Evolutionary conservation across 208 protist genomes (phyloP).

Genomic region (Acanthamoeba royreba): DNA sequence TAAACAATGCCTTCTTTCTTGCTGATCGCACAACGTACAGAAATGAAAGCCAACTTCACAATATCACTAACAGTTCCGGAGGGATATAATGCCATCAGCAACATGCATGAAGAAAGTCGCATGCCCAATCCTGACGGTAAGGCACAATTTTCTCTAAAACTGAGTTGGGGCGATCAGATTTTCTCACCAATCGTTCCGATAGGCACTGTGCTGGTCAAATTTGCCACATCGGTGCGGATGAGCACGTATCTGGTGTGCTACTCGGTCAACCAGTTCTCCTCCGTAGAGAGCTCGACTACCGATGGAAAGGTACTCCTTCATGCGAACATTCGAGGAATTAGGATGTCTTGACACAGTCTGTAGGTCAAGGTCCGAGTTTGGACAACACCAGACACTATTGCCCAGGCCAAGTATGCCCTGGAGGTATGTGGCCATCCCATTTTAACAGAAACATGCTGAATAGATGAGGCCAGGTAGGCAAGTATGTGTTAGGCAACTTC

Average conservation of each 20-base stretch:
- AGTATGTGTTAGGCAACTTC: background rate
- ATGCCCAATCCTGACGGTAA: background rate
- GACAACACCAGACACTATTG: background rate
- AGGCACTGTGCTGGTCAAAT: constrained; percentile 67
- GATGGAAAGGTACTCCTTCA: background rate
- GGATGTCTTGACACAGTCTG: background rate
- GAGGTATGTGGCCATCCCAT: background rate
- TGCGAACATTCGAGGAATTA: background rate
- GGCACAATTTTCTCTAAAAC: background rate
- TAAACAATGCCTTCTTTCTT: background rate
- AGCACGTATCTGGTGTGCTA: constrained; percentile 95
- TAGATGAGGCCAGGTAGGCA: background rate
- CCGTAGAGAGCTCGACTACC: constrained; percentile 66
- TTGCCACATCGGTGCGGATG: constrained; percentile 87
- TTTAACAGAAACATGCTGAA: background rate
- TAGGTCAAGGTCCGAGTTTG: background rate
- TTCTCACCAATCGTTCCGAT: background rate
- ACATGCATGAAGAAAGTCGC: constrained; percentile 35
- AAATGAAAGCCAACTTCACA: constrained; percentile 61
- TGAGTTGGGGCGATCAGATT: too few relatives aligned
- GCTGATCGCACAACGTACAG: background rate
- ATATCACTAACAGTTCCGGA: constrained; percentile 27
- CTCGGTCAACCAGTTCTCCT: constrained; percentile 88
- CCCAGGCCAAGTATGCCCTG: background rate
- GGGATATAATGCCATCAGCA: constrained; percentile 21